Conservation (phyloP, 305 asterid genomes). For the Petunia hybrid region DNA sequence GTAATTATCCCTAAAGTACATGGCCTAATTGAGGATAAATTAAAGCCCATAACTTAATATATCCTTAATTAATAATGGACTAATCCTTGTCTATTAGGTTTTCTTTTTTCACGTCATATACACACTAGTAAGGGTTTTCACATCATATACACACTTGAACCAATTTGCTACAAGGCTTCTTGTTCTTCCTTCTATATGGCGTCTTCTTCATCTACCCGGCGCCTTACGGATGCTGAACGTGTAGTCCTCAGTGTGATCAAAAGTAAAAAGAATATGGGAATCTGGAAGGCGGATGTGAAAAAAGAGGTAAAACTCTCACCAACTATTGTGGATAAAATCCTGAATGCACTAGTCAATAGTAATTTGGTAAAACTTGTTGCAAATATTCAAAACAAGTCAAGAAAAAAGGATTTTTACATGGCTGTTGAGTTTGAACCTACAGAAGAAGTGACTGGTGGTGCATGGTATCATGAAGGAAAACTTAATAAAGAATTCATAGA, state of each 20-base stretch:
- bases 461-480: slow-evolving; percentile 54
- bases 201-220: slow-evolving; percentile 10
- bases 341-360: slow-evolving; percentile 46
- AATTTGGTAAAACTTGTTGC: slow-evolving; percentile 58
- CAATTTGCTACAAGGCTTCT: too few relatives aligned
- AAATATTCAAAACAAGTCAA: slow-evolving; percentile 57
- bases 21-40: too few relatives aligned
- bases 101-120: too few relatives aligned
- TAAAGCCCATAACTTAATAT: too few relatives aligned
- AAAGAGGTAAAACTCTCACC: slow-evolving; percentile 48
- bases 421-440: slow-evolving; percentile 70
- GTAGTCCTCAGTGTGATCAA: slow-evolving; percentile 56
- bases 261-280: slow-evolving; percentile 49
- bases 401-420: slow-evolving; percentile 51
- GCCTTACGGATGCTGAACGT: slow-evolving; percentile 49
- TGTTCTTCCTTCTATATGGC: too few relatives aligned
- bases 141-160: too few relatives aligned
- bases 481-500: slow-evolving; percentile 55
- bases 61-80: too few relatives aligned
- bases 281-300: slow-evolving; percentile 56
- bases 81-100: too few relatives aligned
- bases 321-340: slow-evolving; percentile 45
- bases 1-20: too few relatives aligned
- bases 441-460: slow-evolving; percentile 67
- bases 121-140: too few relatives aligned